phyloP scores from a whole-genome alignment of 2,329 filamentous ascomycete genomes.

The Fonsecaea erecta region DNA sequence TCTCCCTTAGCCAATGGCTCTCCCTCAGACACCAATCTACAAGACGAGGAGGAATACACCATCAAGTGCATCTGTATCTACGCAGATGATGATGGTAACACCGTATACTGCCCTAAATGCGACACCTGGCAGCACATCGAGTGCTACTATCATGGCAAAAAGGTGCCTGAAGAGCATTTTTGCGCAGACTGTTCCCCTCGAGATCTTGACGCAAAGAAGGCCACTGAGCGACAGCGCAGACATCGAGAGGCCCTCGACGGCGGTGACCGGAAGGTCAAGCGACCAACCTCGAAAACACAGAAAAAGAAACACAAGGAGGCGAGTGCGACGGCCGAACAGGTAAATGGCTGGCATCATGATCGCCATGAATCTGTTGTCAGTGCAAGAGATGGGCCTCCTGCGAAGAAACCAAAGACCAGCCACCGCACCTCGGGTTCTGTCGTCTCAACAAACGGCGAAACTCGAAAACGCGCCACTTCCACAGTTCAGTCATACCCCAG shows the following conservation, averaged over 20 bases:
- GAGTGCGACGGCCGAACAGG: conserved; percentile 59
- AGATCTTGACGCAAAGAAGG: conserved; percentile 71
- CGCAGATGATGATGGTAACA: conserved; percentile 93
- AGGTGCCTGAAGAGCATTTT: conserved; percentile 76
- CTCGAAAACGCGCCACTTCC: conserved; percentile 65
- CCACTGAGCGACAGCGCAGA: conserved; percentile 71
- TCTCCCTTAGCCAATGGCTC: conserved; percentile 51
- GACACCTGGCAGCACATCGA: conserved; percentile 98
- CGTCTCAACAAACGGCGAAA: conserved; percentile 66
- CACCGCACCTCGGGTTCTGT: conserved; percentile 80
- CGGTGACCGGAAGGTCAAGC: conserved; percentile 73
- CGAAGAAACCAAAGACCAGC: conserved; percentile 80
- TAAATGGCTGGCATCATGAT: conserved; percentile 67
- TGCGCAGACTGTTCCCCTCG: conserved; percentile 88
- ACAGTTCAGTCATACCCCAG: conserved; percentile 68
- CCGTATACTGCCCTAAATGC: conserved; percentile 93
- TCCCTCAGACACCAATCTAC: conserved; percentile 47
- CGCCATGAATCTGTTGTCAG: conserved; percentile 60
- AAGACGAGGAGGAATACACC: conserved; percentile 67
- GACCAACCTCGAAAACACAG: conserved; percentile 76
- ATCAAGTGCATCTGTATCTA: conserved; percentile 98
- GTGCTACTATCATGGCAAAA: conserved; percentile 86
- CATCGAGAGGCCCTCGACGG: conserved; percentile 63
- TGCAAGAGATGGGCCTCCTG: conserved; percentile 62
- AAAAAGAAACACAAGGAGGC: conserved; percentile 84